Conservation (phyloP, 1,284 basidiomycete genomes). For the Amylostereum chailletii region DNA sequence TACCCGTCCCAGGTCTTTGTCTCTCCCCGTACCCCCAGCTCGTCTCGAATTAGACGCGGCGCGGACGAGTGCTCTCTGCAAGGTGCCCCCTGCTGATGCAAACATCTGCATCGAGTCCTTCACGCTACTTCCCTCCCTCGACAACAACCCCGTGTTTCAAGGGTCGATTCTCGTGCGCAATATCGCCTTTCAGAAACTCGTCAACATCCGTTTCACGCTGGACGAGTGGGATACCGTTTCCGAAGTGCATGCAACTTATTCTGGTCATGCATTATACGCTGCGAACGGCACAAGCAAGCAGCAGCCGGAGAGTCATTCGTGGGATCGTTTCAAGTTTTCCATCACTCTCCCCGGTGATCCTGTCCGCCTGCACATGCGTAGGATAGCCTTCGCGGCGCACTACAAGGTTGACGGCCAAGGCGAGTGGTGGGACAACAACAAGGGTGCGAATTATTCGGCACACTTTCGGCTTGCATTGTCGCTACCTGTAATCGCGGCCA, state of each 20-base stretch:
- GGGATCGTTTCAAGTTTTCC: neutral
- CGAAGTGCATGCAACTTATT: constrained; percentile 1
- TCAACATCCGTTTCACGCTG: constrained; percentile 1
- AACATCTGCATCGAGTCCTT: neutral
- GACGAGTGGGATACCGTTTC: constrained; percentile 4
- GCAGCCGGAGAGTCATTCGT: neutral
- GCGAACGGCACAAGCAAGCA: no score
- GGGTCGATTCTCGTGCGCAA: constrained; percentile 3
- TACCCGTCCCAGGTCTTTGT: neutral
- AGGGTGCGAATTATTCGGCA: neutral
- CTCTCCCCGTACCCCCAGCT: neutral
- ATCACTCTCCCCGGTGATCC: neutral
- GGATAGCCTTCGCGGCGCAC: neutral
- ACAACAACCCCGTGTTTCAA: neutral
- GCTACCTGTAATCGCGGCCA: neutral
- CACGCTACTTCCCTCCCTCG: neutral
- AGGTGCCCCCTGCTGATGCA: neutral
- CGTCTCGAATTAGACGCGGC: neutral
- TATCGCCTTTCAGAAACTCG: neutral
- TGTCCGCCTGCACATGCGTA: neutral
- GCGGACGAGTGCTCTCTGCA: neutral
- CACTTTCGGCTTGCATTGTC: neutral
- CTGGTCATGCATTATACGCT: neutral
- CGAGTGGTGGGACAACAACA: constrained; percentile 1
- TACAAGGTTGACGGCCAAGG: neutral